phyloP scores from a whole-genome alignment of 1,284 basidiomycete genomes.

The Taiwanofungus camphoratus region DNA sequence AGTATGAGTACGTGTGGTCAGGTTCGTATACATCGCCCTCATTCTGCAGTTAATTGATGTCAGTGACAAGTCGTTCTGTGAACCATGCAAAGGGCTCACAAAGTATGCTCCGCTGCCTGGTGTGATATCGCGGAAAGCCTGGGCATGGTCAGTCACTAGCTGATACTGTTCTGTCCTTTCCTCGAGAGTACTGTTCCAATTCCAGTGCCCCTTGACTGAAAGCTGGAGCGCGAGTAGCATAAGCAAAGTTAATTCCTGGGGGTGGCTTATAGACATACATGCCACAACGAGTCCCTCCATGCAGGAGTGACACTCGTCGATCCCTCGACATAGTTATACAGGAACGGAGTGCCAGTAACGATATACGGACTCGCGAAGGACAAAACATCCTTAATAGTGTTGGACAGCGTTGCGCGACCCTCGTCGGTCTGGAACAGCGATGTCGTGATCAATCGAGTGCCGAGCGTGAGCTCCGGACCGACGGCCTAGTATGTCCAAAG shows the following conservation, averaged over 20 bases:
- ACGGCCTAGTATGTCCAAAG: conserved; percentile 13
- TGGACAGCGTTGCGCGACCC: conserved; percentile 21
- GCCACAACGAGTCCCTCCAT: conserved; percentile 43
- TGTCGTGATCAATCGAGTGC: conserved; percentile 28
- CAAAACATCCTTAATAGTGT: conserved; percentile 23
- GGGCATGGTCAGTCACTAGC: conserved; percentile 30
- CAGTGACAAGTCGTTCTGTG: conserved; percentile 4
- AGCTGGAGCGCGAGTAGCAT: conserved; percentile 15
- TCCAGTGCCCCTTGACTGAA: conserved; percentile 23
- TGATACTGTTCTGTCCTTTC: conserved; percentile 33
- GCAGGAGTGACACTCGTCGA: conserved; percentile 42
- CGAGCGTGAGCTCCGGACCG: conserved; percentile 25
- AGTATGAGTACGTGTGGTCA: conserved; percentile 45
- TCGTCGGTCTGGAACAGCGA: conserved; percentile 22
- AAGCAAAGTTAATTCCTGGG: too few species aligned
- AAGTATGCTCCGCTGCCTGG: conserved; percentile 46
- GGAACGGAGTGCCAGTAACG: conserved; percentile 32
- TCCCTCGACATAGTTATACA: conserved; percentile 36
- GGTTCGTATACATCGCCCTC: conserved; percentile 55
- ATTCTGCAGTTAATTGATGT: conserved; percentile 32
- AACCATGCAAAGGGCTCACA: conserved; percentile 26
- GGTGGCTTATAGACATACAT: conserved; percentile 39
- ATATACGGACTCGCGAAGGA: conserved; percentile 26
- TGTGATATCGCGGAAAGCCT: conserved; percentile 39
- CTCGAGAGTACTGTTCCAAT: conserved; percentile 37